Base-by-base conservation (phyloP, 169 alveolate species). In the Cryptosporidium canis region DNA sequence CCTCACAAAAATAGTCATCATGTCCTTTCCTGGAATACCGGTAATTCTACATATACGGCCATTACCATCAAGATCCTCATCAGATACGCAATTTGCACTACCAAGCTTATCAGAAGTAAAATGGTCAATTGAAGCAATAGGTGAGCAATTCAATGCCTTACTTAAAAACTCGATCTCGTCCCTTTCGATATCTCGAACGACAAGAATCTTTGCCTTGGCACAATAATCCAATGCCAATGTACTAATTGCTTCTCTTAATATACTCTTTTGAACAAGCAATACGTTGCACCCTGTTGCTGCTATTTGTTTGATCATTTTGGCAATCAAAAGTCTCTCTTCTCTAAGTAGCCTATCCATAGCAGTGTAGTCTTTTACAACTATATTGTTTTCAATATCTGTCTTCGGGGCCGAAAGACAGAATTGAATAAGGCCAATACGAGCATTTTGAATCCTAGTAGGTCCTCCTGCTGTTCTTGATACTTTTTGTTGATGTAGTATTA, bases 331-430 rank as follows among this genome's bases (percentile, higher is more conserved):
- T 90, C 99, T 94, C 90, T 99, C 99, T 95, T 98, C 99, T 64
- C 99, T 95, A 70, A 99, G 93, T 63, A 99, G 93, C 85, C 99
- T 95, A 85, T 96, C 99, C 99, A 97, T 96, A 65, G 96, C 97
- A 58, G 96, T 95, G 90, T 97, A 97, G 91, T 97, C 99, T 85
- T 96, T 95, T 3, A 97, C 97, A 33, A 95, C 96, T 53, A 98
- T 96, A 85, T 96, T 96, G 92, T 98, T 98, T 90, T 98, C 99
- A 97, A 98, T 96, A 91, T 99, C 99, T 3, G 99, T 98, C 93
- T 99, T 99, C 7, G 99, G 99, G 39, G 99, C 97, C 1, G 99
- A 96, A 18, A 99, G 95, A 91, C 99, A 98, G 95, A 99, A 98
- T 93, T 99, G 99, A 48, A 99, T 96, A 39, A 99, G 94, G 45